phyloP scores from a whole-genome alignment of 352 stramenopile genomes.

The Phytopythium delawarense region DNA sequence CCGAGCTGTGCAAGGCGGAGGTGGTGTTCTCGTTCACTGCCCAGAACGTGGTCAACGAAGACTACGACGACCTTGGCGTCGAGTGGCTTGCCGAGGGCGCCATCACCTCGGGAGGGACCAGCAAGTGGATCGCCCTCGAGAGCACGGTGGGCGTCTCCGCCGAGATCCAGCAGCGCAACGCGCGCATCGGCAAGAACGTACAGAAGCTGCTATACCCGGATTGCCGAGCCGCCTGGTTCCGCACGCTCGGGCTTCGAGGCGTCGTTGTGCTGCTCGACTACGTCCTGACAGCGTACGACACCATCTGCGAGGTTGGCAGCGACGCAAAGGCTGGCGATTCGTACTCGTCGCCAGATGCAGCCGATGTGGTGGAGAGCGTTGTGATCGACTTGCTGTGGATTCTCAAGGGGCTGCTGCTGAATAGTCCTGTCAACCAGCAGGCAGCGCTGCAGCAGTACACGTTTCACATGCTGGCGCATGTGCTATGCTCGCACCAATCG shows the following conservation, averaged over 20 bases:
- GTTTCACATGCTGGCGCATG: constrained; percentile 61
- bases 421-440: constrained; percentile 47
- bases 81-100: constrained; percentile 72
- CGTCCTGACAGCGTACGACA: constrained; percentile 48
- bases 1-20: constrained; percentile 51
- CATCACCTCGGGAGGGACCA: constrained; percentile 24
- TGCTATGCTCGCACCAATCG: constrained; percentile 41
- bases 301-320: constrained; percentile 9
- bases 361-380: constrained; percentile 35
- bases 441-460: constrained; percentile 55
- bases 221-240: constrained; percentile 44
- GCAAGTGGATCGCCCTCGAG: constrained; percentile 69
- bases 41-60: constrained; percentile 46
- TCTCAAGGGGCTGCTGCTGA: constrained; percentile 59
- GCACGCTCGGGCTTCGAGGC: constrained; percentile 45
- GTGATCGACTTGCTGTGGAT: constrained; percentile 65
- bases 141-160: constrained; percentile 42
- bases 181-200: constrained; percentile 52
- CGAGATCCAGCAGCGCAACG: constrained; percentile 76
- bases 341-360: constrained; percentile 8
- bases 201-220: constrained; percentile 39
- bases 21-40: constrained; percentile 77
- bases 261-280: constrained; percentile 62
- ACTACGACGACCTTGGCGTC: constrained; percentile 55
- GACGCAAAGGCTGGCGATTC: background rate